Base-by-base conservation (phyloP, 805 yeast species). In the Cephaloascus albidus region DNA sequence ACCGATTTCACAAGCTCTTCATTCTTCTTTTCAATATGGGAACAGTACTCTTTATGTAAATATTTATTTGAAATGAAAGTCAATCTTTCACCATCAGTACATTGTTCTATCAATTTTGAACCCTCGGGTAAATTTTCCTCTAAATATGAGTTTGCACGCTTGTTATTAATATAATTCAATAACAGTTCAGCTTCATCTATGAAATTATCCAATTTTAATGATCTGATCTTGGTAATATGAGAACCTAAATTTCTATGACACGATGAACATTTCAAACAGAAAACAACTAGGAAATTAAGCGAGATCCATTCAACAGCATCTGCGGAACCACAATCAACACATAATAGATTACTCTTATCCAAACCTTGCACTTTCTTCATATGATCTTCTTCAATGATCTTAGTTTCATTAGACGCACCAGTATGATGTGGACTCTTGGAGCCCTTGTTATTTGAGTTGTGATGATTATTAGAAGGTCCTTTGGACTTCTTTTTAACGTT, bases 181-280 rank as follows among this genome's bases (percentile, higher is more conserved):
- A 87, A 62, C 10, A 72, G 68, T 14, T 72, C 61, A 3, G 74
- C 53, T 48, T 88, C 96, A 12, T 65, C 65, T 3, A 77, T 73
- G 49, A 80, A 71, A 20, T 74, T 72, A 54, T 89, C 97, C 35
- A 85, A 62, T n/a, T 76, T 80, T 39, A 89, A 63, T 1, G 95
- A 85, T 45, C 85, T 69, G 3, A 89, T 76, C 53, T 83, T 86
- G 4, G 93, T 75, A 3, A 87, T 70, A 46, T 83, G 88, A 0
- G 95, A 70, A 0, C 97, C 96, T 53, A 90, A 58, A 17, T 86
- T 79, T 40, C 96, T 67, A 57, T 89, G 97, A n/a, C 81, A 78
- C 0, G 95, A 88, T 0, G 96, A 79, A 51, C 97, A 89, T 38
- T 80, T 78, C 35, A 86, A 80, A 57, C 97, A 89, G 19, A 90